These are phyloP conservation scores for Apostasia ramifera DNA, from an alignment of 106 monocot species.

Conservation along the genomic window DNA sequence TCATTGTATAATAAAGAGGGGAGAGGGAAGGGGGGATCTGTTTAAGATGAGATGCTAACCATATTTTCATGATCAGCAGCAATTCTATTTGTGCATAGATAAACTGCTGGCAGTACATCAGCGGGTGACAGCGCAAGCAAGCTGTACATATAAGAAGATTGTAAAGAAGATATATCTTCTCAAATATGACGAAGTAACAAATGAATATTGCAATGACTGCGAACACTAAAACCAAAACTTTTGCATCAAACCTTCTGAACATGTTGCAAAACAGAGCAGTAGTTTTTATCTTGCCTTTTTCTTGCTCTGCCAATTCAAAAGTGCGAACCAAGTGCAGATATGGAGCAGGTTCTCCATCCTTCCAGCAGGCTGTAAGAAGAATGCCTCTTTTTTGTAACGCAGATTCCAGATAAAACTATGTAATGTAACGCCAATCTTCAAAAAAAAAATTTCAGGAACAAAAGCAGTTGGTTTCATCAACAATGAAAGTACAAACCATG, in stretches of 20 bases:
- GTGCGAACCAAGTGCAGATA: constrained; percentile 90
- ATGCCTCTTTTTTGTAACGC: not conserved
- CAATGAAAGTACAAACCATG: constrained; percentile 63
- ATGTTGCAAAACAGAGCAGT: constrained; percentile 84
- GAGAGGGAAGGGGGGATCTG: not conserved
- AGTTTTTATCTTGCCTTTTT: constrained; percentile 87
- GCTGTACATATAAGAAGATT: constrained; percentile 28
- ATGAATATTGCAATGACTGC: not conserved
- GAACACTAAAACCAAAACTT: not conserved
- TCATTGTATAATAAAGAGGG: not conserved
- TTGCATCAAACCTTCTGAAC: constrained; percentile 75
- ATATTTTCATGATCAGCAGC: constrained; percentile 85
- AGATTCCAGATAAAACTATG: constrained; percentile 1
- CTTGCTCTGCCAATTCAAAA: constrained; percentile 78
- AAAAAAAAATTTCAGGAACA: not conserved
- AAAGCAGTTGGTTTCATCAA: constrained; percentile 7
- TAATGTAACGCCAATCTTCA: not conserved
- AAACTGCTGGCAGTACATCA: constrained; percentile 88
- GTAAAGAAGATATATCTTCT: not conserved
- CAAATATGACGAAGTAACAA: constrained; percentile 3
- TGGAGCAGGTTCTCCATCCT: constrained; percentile 73
- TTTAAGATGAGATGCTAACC: constrained; percentile 38
- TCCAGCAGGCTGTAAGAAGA: constrained; percentile 82
- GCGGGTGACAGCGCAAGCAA: constrained; percentile 84
- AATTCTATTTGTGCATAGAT: constrained; percentile 89